Evolutionary conservation across 2,329 filamentous ascomycete species (phyloP), one percentile per base, ranked within the genome.

Genomic region (Coniosporium tulheliwenetii): DNA sequence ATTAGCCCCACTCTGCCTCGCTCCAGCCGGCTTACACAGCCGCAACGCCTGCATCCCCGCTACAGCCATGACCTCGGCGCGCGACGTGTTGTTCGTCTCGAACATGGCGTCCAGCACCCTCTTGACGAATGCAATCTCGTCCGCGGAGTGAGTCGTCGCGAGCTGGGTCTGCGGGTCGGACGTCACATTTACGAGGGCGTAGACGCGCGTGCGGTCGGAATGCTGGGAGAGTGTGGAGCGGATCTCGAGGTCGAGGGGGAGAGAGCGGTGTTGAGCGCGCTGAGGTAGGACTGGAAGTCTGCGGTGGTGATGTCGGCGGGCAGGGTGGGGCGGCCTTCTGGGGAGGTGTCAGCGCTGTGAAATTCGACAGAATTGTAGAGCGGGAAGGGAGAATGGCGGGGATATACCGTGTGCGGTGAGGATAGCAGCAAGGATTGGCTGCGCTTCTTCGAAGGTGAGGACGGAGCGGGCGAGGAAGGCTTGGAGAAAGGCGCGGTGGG

Each of bases 21-120:
- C 55, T 51, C 13, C 50, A 52, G 12, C 53, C 0, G 63, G 52
- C 48, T 70, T 73, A 1, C 68, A 66, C 3, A 93, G 63, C 49
- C 84, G 79, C 40, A 82, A 67, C 2, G 87, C 87, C 52, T 94
- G 79, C 57, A 85, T 85, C 36, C 75, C 72, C 10, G 77, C 81
- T 3, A 96, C 65, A 3, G 84, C 86, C 73, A 95, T 79, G 19
- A 85, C 73, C 60, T 98, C 89, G 52, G 78, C 75, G n/a, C 76
- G 69, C 8, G 68, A 70, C 0, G 79, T 85, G 55, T 96, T 96
- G 64, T 85, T 78, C 14, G 75, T 81, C 47, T 93, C 85, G 55
- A 96, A 98, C 75, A 98, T 93, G 50, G 74, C 77, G 57, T 95
- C 87, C 1, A 98, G 72, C 2, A 95, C 59, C 8, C 91, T 72